A percentile compares a stretch with the other conserved stretches of the same genome.
Conservation (phyloP, 768 basidiomycete species). For the Mycena albidolilacea region DNA sequence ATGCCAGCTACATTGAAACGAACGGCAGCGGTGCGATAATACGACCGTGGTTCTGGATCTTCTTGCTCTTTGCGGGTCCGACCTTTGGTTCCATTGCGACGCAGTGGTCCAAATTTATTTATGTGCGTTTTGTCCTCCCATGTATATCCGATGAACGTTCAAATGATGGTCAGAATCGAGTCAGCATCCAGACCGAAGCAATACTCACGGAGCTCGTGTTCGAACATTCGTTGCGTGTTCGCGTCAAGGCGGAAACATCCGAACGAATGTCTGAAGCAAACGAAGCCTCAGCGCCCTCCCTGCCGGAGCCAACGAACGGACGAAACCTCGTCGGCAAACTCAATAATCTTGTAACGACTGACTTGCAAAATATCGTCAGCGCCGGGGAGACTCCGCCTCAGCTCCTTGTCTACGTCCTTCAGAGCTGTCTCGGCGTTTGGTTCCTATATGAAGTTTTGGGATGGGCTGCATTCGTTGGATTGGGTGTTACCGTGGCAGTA, state of each 20-base stretch:
- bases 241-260: slow-evolving; percentile 64
- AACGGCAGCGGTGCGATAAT: slow-evolving; percentile 62
- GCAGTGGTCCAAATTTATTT: slow-evolving; percentile 69
- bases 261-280: slow-evolving; percentile 12
- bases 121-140: neutral
- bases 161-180: slow-evolving; percentile 54
- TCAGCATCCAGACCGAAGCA: slow-evolving; percentile 64
- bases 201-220: slow-evolving; percentile 59
- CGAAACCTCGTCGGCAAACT: slow-evolving; percentile 77
- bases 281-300: slow-evolving; percentile 21
- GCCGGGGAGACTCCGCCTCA: slow-evolving; percentile 52
- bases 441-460: slow-evolving; percentile 65
- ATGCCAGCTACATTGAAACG: slow-evolving; percentile 70
- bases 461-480: slow-evolving; percentile 72
- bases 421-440: slow-evolving; percentile 53
- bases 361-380: slow-evolving; percentile 58
- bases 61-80: slow-evolving; percentile 65
- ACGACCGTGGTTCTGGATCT: slow-evolving; percentile 81
- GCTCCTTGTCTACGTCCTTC: slow-evolving; percentile 42
- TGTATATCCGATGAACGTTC: neutral
- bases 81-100: slow-evolving; percentile 58
- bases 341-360: slow-evolving; percentile 82
- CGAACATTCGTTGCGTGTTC: slow-evolving; percentile 69
- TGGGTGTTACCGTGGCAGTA: slow-evolving; percentile 64
- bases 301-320: slow-evolving; percentile 4